Base-by-base conservation (phyloP, 345 rosid species). In the Psidium friedrichsthalianum region DNA sequence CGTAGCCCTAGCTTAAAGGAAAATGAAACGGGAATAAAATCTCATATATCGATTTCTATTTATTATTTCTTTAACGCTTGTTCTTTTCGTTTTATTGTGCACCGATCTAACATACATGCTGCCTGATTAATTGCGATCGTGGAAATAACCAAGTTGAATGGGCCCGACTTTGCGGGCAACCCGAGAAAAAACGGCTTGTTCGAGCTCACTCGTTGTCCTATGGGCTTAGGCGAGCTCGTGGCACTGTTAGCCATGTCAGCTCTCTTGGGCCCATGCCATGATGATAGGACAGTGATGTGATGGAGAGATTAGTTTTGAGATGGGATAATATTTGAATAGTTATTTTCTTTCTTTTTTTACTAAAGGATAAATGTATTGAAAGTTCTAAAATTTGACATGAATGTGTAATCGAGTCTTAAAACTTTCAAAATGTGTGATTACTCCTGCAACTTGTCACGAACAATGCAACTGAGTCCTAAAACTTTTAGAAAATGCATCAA, bases 191-290 rank as follows among this genome's bases (percentile, higher is more conserved):
- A 64, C 1, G 6, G 8, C 76, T 64, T 64, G 44, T 64, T 4
- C 10, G 5, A 1, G 44, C 44, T 22, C 3, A 4, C 24, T 0
- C 47, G 0, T 69, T 18, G 6, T 32, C 20, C 18, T 16, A 8
- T 8, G 44, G 11, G 78, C 3, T 69, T 8, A 1, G 78, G 44
- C 24, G 40, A 69, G 47, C 13, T 12, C 18, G 1, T 6, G 16
- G 76, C 16, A 22, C 5, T 18, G 6, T 1, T 4, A 1, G 24
- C 13, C 2, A 5, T 29, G 15, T 29, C 4, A 29, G 4, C 42
- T 61, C 42, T 8, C 0, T 4, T 29, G 16, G 42, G 22, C 42
- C 42, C 22, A 1, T 29, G 22, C 20, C 22, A 5, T 29, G 22
- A 29, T 61, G 74, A 29, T 20, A 27, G 2, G 14, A 6, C 20